phyloP scores from a whole-genome alignment of 2,329 filamentous ascomycete species.

The Venturia pyrina region DNA sequence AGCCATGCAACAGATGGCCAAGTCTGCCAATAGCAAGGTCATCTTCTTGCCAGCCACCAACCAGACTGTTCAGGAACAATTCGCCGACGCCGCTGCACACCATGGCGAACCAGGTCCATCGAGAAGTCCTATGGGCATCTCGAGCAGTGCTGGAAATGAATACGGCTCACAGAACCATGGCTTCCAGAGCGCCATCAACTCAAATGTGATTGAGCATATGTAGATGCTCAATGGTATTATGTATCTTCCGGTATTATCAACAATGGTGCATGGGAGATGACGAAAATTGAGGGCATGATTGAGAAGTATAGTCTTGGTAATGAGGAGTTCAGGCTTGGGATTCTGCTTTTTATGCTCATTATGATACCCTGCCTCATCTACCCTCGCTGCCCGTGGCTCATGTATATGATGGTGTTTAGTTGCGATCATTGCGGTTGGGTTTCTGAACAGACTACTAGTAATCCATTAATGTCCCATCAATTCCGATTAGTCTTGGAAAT shows the following conservation, averaged over 20 bases:
- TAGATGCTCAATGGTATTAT: conserved; percentile 34
- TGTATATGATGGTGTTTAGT: neutral
- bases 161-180: conserved; percentile 36
- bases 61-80: conserved; percentile 49
- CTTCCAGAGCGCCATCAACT: conserved; percentile 73
- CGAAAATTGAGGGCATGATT: neutral
- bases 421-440: neutral
- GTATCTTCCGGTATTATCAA: neutral
- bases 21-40: conserved; percentile 78
- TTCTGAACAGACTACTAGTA: too few species aligned
- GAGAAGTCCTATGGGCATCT: conserved; percentile 17
- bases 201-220: conserved; percentile 77
- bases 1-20: conserved; percentile 98
- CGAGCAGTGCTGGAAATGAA: conserved; percentile 20
- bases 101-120: conserved; percentile 20
- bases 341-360: neutral
- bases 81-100: conserved; percentile 31
- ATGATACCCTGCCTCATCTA: neutral
- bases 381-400: neutral
- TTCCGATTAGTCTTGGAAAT: too few species aligned
- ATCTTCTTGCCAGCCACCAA: conserved; percentile 64
- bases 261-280: neutral
- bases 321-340: neutral
- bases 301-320: neutral
- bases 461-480: too few species aligned